Conservation (phyloP, 2,329 filamentous ascomycete genomes). For the Alternaria panax region DNA sequence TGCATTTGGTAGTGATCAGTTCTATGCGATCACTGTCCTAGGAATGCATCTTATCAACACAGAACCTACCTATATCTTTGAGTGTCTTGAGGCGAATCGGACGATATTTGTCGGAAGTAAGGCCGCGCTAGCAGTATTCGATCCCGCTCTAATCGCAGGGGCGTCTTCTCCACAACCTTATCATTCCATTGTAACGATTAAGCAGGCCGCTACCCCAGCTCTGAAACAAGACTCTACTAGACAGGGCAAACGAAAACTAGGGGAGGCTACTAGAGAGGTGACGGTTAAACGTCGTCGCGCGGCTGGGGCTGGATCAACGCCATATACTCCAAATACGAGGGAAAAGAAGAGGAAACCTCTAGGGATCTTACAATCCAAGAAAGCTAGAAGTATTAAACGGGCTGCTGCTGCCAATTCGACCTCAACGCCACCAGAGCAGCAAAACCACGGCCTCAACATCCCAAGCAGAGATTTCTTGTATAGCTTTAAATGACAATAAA, state of each 20-base stretch:
- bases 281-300: background rate
- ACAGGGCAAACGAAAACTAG: slow-evolving; percentile 9
- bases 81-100: slow-evolving; percentile 7
- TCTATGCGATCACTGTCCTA: slow-evolving; percentile 13
- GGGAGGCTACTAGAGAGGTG: background rate
- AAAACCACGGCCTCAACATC: background rate
- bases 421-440: background rate
- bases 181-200: background rate
- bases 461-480: background rate
- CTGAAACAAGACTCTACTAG: slow-evolving; percentile 7
- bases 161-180: slow-evolving; percentile 10
- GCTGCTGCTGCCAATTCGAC: background rate
- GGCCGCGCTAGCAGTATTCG: slow-evolving; percentile 6
- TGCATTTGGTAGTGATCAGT: slow-evolving; percentile 10
- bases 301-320: background rate
- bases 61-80: slow-evolving; percentile 12
- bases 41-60: slow-evolving; percentile 11
- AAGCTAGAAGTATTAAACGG: background rate
- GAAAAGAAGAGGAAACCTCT: background rate
- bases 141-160: slow-evolving; percentile 5
- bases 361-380: background rate
- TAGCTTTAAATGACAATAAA: background rate
- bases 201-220: slow-evolving; percentile 5
- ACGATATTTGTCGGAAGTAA: slow-evolving; percentile 13
- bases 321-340: background rate